phyloP scores from a whole-genome alignment of 768 basidiomycete genomes.

The Lentinus brumalis region DNA sequence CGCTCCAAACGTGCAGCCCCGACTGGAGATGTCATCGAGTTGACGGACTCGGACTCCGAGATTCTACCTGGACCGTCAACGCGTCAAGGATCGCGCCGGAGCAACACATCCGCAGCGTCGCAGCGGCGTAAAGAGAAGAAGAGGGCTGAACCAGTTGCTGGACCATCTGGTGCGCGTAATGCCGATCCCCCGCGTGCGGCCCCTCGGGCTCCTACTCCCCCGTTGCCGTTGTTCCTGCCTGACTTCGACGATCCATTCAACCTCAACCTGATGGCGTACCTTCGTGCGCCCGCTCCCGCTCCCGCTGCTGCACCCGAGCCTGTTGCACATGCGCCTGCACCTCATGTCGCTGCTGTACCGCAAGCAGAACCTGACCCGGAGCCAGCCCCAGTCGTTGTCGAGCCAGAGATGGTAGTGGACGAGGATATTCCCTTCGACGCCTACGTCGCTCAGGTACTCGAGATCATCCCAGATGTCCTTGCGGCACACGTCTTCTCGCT shows the following conservation, averaged over 20 bases:
- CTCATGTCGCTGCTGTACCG: background rate
- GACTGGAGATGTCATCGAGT: constrained; percentile 45
- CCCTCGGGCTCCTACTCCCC: background rate
- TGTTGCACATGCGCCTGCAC: no score
- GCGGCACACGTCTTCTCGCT: constrained; percentile 54
- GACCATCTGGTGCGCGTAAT: constrained; percentile 8
- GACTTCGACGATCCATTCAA: background rate
- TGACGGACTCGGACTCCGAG: constrained; percentile 52
- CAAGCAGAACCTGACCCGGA: background rate
- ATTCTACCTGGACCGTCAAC: constrained; percentile 1
- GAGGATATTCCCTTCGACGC: constrained; percentile 9
- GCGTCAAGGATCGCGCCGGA: background rate
- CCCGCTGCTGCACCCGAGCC: background rate
- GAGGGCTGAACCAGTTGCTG: constrained; percentile 3
- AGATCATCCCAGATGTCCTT: constrained; percentile 72
- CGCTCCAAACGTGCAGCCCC: background rate
- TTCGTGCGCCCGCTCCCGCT: background rate
- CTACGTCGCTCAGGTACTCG: constrained; percentile 54
- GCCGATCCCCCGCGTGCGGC: background rate
- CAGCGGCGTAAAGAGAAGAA: constrained; percentile 6
- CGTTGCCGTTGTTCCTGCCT: constrained; percentile 7
- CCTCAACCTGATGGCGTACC: background rate
- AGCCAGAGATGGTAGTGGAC: background rate
- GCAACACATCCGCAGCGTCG: background rate
- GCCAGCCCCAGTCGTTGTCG: background rate